phyloP scores from a whole-genome alignment of 2,329 filamentous ascomycete species.

The Penicillium oxalicum region DNA sequence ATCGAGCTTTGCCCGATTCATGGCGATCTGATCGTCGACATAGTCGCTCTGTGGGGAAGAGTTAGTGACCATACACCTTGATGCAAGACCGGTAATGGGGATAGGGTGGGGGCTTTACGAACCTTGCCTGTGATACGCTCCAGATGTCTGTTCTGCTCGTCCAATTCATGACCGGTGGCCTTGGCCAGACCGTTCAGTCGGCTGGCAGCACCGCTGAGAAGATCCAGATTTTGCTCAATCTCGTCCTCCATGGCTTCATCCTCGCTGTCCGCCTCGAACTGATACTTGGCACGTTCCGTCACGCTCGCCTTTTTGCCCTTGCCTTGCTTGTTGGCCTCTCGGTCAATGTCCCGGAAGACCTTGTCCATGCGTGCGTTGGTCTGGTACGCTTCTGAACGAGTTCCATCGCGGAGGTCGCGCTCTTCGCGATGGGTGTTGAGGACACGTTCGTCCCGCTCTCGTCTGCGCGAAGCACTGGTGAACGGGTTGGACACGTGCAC shows the following conservation, averaged over 20 bases:
- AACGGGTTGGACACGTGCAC: slow-evolving; percentile 73
- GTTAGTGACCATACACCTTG: slow-evolving; percentile 16
- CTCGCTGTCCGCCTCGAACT: slow-evolving; percentile 69
- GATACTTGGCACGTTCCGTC: slow-evolving; percentile 64
- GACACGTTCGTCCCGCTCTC: slow-evolving; percentile 61
- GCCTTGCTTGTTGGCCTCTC: slow-evolving; percentile 43
- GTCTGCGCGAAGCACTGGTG: slow-evolving; percentile 60
- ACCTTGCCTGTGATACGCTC: slow-evolving; percentile 74
- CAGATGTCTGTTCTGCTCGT: slow-evolving; percentile 71
- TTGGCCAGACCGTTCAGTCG: slow-evolving; percentile 67
- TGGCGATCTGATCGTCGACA: slow-evolving; percentile 73
- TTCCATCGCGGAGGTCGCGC: slow-evolving; percentile 52
- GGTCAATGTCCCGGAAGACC: slow-evolving; percentile 59
- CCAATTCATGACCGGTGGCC: slow-evolving; percentile 69
- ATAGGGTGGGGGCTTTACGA: slow-evolving; percentile 20
- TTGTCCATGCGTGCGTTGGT: slow-evolving; percentile 57
- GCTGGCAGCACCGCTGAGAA: slow-evolving; percentile 56
- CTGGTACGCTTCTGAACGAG: slow-evolving; percentile 49
- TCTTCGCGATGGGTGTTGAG: slow-evolving; percentile 59
- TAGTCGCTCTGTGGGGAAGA: slow-evolving; percentile 59
- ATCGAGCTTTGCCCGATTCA: slow-evolving; percentile 68
- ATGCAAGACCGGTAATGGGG: not conserved
- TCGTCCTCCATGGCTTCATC: slow-evolving; percentile 65
- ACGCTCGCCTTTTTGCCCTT: slow-evolving; percentile 50
- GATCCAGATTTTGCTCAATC: slow-evolving; percentile 61